Conservation (phyloP, 371 early-diverging fungal species). For the Chytridiales sp. region DNA sequence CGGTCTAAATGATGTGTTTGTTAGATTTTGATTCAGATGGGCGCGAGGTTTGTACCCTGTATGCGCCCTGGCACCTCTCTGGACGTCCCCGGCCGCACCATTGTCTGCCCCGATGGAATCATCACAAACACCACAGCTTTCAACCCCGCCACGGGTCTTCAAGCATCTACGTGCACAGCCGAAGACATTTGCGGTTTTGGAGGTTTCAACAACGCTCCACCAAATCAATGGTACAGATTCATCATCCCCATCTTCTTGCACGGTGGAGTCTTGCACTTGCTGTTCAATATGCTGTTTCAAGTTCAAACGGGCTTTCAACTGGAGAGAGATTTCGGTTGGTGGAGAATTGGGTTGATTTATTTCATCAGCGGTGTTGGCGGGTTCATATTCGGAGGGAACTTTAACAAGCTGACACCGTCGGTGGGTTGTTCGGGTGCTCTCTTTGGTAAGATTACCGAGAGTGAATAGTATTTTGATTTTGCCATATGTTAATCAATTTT, state of each 20-base stretch:
- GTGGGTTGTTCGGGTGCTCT: constrained; percentile 84
- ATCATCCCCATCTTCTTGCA: constrained; percentile 84
- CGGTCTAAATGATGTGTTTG: no score
- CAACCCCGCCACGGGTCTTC: constrained; percentile 11
- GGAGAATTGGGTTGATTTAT: constrained; percentile 72
- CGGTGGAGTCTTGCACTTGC: constrained; percentile 76
- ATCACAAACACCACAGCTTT: neutral
- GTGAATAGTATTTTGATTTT: neutral
- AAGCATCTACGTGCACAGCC: constrained; percentile 32
- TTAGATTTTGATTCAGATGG: constrained; percentile 51
- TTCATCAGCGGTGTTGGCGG: constrained; percentile 75
- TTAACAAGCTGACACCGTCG: constrained; percentile 55
- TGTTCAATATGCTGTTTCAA: constrained; percentile 76
- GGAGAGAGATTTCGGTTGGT: constrained; percentile 75
- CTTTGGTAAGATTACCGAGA: constrained; percentile 59
- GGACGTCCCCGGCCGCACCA: constrained; percentile 5
- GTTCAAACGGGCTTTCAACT: constrained; percentile 68
- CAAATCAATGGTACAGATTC: constrained; percentile 79
- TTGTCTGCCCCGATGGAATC: constrained; percentile 37
- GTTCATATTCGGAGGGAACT: constrained; percentile 76
- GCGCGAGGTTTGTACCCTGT: constrained; percentile 56
- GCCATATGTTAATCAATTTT: neutral
- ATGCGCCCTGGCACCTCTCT: constrained; percentile 35
- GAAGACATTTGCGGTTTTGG: constrained; percentile 44
- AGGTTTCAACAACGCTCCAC: constrained; percentile 31